A percentile compares a stretch with the other conserved stretches of the same genome.
Evolutionary conservation across 2,329 filamentous ascomycete genomes (phyloP).

Genomic region (Pseudogymnoascus sp.): DNA sequence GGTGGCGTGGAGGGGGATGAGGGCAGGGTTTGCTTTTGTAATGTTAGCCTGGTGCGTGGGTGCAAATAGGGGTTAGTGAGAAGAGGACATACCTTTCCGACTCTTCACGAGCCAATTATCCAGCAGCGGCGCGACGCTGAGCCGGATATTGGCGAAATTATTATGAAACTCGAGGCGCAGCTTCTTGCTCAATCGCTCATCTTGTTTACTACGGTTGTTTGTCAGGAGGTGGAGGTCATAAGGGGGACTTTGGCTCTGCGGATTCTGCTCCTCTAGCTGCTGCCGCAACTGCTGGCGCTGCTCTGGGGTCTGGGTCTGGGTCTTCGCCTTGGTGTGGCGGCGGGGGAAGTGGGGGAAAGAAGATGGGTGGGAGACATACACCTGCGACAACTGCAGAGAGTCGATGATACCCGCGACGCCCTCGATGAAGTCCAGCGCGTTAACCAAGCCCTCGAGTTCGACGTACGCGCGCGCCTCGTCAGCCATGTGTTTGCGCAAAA

Average conservation of each 20-base stretch:
- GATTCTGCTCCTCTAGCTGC: constrained; percentile 40
- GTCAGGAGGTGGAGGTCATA: constrained; percentile 54
- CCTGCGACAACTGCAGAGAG: not conserved
- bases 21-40: not conserved
- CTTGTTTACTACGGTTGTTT: constrained; percentile 40
- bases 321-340: not conserved
- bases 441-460: constrained; percentile 60
- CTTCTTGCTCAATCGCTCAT: constrained; percentile 12
- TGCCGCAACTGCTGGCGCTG: constrained; percentile 39
- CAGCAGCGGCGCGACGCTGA: not conserved
- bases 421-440: constrained; percentile 59
- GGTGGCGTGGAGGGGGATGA: not conserved
- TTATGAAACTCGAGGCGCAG: not conserved
- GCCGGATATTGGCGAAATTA: not conserved
- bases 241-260: constrained; percentile 46
- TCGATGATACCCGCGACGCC: constrained; percentile 38
- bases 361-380: not conserved
- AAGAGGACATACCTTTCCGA: constrained; percentile 11
- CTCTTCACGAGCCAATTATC: not conserved
- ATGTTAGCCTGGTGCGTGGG: not conserved
- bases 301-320: not conserved
- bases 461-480: constrained; percentile 53
- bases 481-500: constrained; percentile 29
- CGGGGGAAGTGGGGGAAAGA: constrained; percentile 10
- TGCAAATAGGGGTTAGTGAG: not conserved